A percentile compares a stretch with the other conserved stretches of the same genome.
Evolutionary conservation across 2,329 filamentous ascomycete genomes (phyloP).

Genomic region (Chrysoporthe puriensis): DNA sequence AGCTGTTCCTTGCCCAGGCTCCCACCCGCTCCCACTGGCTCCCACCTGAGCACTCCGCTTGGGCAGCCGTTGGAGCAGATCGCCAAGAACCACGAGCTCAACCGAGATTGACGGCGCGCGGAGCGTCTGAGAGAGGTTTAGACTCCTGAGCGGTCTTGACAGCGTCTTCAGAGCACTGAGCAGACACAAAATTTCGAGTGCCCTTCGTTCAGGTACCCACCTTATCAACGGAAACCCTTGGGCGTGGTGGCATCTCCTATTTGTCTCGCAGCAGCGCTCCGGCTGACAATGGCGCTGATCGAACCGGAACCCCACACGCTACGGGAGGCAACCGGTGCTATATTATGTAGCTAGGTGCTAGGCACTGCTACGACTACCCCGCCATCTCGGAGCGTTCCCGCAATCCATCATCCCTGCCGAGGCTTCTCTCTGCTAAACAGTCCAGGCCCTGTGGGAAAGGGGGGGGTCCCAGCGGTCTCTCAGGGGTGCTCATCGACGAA

Average conservation of each 20-base stretch:
- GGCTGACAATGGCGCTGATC: background rate
- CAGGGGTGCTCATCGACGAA: background rate
- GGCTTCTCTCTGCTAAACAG: background rate
- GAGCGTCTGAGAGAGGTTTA: background rate
- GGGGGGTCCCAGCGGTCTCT: background rate
- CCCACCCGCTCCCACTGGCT: background rate
- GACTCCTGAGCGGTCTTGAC: too few relatives aligned
- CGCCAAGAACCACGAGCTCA: background rate
- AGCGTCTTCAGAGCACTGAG: background rate
- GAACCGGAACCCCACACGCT: background rate
- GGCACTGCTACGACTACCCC: background rate
- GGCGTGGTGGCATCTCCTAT: background rate
- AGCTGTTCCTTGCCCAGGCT: background rate
- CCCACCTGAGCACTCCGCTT: constrained; percentile 19
- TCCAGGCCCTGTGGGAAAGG: background rate
- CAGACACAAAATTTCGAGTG: background rate
- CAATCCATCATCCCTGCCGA: constrained; percentile 6
- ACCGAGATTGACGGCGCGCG: background rate
- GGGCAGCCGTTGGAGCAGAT: constrained; percentile 19
- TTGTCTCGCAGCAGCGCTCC: background rate
- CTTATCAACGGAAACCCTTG: background rate
- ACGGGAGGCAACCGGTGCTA: background rate
- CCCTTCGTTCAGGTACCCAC: background rate
- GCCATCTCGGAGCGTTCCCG: constrained; percentile 15
- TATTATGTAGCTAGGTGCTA: background rate